phyloP scores from a whole-genome alignment of 306 rosid species.

The Castanea mollissima region DNA sequence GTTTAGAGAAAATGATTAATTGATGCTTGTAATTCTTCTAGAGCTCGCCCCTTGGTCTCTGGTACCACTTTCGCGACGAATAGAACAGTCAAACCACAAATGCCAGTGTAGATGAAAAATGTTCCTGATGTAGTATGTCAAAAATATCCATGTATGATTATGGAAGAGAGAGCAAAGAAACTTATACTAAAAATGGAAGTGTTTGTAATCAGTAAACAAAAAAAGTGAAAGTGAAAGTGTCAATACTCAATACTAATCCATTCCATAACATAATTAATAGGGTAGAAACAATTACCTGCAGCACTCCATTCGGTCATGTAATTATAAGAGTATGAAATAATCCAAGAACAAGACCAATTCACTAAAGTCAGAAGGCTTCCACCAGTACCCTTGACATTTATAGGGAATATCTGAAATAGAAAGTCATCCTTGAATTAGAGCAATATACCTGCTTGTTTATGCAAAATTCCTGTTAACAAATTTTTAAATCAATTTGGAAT shows the following conservation, averaged over 20 bases:
- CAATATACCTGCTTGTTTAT: too few species aligned
- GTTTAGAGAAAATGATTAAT: conserved; percentile 4
- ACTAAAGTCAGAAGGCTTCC: conserved; percentile 38
- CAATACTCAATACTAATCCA: too few species aligned
- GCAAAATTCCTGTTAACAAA: too few species aligned
- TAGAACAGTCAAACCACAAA: conserved; percentile 22
- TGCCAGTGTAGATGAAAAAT: conserved; percentile 27
- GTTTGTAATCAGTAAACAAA: too few species aligned
- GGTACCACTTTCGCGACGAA: conserved; percentile 37
- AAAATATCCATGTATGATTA: background rate
- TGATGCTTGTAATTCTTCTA: conserved; percentile 40
- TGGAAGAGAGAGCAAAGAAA: background rate
- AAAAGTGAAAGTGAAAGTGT: too few species aligned
- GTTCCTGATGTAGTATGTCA: conserved; percentile 15
- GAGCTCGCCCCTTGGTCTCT: conserved; percentile 34
- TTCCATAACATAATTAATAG: too few species aligned
- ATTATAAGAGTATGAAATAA: conserved; percentile 29
- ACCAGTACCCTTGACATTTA: conserved; percentile 43
- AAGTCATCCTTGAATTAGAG: background rate
- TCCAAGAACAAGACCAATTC: conserved; percentile 39
- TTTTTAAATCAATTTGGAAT: too few species aligned
- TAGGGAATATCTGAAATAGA: conserved; percentile 30
- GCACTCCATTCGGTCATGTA: conserved; percentile 44
- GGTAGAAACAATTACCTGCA: conserved; percentile 17
- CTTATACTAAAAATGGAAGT: too few species aligned